Percentiles rank a stretch among this genome's conserved stretches.
Evolutionary conservation across 148 eudicot species (phyloP).

Genomic region (Nepenthes gracilis): DNA sequence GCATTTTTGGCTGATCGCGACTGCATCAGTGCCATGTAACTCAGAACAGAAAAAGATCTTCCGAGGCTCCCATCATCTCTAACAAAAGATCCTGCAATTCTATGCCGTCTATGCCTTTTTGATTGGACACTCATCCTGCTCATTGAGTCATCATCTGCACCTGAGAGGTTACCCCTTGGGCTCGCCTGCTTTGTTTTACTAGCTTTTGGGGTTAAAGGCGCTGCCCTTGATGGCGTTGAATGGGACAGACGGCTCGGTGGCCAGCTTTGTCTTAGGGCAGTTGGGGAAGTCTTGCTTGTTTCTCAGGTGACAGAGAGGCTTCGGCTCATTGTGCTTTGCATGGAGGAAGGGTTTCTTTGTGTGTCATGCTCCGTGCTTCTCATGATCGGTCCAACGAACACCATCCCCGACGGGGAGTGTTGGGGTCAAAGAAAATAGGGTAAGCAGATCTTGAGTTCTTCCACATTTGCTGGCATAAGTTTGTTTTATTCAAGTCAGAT

Average conservation of each 20-base stretch:
- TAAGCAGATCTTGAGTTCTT: conserved; percentile 50
- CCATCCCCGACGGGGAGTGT: conserved; percentile 97
- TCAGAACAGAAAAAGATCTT: not conserved
- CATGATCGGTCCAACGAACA: conserved; percentile 94
- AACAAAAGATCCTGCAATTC: conserved; percentile 55
- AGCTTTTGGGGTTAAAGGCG: conserved; percentile 10
- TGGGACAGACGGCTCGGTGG: conserved; percentile 48
- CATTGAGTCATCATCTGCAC: conserved; percentile 37
- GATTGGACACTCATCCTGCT: conserved; percentile 43
- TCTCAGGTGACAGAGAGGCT: conserved; percentile 32
- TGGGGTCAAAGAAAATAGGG: conserved; percentile 68
- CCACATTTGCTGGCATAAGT: conserved; percentile 38
- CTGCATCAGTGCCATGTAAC: not conserved
- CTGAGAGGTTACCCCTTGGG: conserved; percentile 22
- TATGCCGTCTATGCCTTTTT: conserved; percentile 55
- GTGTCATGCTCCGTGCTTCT: conserved; percentile 35
- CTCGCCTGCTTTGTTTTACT: conserved; percentile 29
- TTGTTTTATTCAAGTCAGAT: not conserved
- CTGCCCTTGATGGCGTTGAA: conserved; percentile 27
- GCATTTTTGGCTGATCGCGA: not conserved
- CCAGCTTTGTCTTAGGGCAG: conserved; percentile 24
- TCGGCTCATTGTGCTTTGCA: conserved; percentile 26
- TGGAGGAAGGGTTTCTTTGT: conserved; percentile 37
- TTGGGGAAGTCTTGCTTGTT: conserved; percentile 24
- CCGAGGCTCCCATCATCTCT: not conserved